Evolutionary conservation across 805 yeast species (phyloP).

Genomic region (Starmerella tilneyi): DNA sequence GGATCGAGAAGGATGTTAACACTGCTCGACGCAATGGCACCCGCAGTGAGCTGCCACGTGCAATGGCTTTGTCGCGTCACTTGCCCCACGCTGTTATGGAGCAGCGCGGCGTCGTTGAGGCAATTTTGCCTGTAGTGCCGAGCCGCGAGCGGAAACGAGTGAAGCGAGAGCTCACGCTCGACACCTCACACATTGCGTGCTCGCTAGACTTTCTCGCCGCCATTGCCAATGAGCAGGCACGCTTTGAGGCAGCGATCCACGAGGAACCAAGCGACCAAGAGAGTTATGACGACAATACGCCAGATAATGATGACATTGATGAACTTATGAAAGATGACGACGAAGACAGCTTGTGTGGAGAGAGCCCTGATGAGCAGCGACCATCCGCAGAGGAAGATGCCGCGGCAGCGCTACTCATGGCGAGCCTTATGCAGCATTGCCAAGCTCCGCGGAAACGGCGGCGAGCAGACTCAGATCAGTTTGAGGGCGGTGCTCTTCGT

Average conservation of each 20-base stretch:
- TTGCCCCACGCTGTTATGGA: not conserved
- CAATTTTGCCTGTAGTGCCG: not conserved
- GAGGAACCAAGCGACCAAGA: not conserved
- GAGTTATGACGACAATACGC: no score
- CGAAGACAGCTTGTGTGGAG: not conserved
- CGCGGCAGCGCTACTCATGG: slow-evolving; percentile 4
- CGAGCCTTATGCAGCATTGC: not conserved
- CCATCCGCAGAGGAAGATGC: slow-evolving; percentile 5
- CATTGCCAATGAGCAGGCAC: slow-evolving; percentile 6
- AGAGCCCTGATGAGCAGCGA: not conserved
- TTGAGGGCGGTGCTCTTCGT: not conserved
- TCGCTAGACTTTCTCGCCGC: slow-evolving; percentile 12
- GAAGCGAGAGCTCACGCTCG: not conserved
- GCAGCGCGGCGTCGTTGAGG: not conserved
- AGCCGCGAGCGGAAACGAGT: not conserved
- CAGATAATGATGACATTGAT: not conserved
- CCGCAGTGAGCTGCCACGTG: not conserved
- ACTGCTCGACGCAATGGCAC: not conserved
- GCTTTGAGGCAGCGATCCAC: not conserved
- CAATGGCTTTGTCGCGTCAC: not conserved
- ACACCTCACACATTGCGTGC: slow-evolving; percentile 1
- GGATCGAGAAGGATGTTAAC: not conserved
- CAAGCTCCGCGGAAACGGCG: not conserved
- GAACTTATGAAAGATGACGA: not conserved
- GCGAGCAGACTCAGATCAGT: not conserved